Conservation (phyloP, 371 early-diverging fungal species). For the Syncephalastrum monosporum region DNA sequence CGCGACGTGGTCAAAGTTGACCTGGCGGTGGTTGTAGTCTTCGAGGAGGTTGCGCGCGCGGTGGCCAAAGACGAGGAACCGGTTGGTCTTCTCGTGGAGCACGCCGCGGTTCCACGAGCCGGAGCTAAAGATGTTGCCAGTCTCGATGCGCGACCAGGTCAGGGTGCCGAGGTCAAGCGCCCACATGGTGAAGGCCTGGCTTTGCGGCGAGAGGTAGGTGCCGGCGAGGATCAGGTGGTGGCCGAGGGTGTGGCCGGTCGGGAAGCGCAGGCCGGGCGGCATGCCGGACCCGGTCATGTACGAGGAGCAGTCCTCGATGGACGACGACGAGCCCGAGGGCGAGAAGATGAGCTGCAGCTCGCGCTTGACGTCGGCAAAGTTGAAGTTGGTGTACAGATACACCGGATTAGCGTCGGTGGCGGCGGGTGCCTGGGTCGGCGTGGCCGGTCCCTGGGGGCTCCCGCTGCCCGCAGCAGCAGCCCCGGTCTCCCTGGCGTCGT, state of each 20-base stretch:
- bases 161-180: slow-evolving; percentile 61
- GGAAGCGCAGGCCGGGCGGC: slow-evolving; percentile 82
- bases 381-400: slow-evolving; percentile 78
- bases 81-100: slow-evolving; percentile 55
- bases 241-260: slow-evolving; percentile 68
- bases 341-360: slow-evolving; percentile 67
- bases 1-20: slow-evolving; percentile 59
- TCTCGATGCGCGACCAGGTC: slow-evolving; percentile 68
- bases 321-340: slow-evolving; percentile 22
- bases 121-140: slow-evolving; percentile 58
- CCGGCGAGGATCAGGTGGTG: slow-evolving; percentile 75
- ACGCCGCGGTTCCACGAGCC: slow-evolving; percentile 85
- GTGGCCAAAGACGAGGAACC: slow-evolving; percentile 68
- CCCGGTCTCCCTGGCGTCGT: not conserved
- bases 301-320: slow-evolving; percentile 59
- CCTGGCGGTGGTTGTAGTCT: slow-evolving; percentile 71
- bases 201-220: slow-evolving; percentile 64
- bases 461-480: not conserved
- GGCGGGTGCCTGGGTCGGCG: too few relatives aligned
- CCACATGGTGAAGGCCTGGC: slow-evolving; percentile 74
- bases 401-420: slow-evolving; percentile 27
- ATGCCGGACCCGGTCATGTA: slow-evolving; percentile 55
- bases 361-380: slow-evolving; percentile 73
- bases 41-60: slow-evolving; percentile 59
- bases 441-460: slow-evolving; percentile 8